Base-by-base conservation (phyloP, 139 green algal genomes). In the Tetradesmus lagerheimii region DNA sequence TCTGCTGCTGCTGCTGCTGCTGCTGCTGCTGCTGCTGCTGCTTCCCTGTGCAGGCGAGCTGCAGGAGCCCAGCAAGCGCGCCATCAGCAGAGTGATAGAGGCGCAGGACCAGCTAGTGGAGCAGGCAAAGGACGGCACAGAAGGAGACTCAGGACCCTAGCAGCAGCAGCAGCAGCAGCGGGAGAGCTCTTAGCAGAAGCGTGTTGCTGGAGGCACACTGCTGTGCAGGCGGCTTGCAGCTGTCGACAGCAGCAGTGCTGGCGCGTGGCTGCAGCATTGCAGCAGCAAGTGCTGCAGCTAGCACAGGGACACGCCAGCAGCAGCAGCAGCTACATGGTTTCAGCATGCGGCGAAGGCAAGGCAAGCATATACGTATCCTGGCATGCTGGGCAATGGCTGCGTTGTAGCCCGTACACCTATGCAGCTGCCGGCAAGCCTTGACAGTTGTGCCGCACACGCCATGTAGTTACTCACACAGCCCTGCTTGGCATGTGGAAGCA, bases 21-120 rank as follows among this genome's bases (percentile, higher is more conserved):
- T 23, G 27, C 41, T 50, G 34, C 83, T 84, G 43, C 41, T 50
- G 92, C 80, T 23, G 27, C 41, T 50, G 34, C 83, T 84, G 43
- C 41, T 50, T 87, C 80, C n/a, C n/a, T n/a, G n/a, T 64, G 91
- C 80, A 97, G 97, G 97, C 16, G 96, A 99, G 90, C 91, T 99
- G 83, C 96, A 99, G 89, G 98, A 99, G 94, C 97, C 96, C 39
- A 98, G 94, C 94, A 99, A 99, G 92, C 96, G 97, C 88, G 90
- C 89, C 2, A 91, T 96, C 6, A 83, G 67, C 27, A 92, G 93
- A 11, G 91, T 93, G 25, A 96, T 98, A 8, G 92, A 96, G 78
- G 94, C 93, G 67, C 96, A 98, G 79, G 97, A 99, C 74, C 90
- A 96, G 86, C 86, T 98, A 88, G 96, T 98, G 39, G 97, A 98